Percentiles rank a stretch among this genome's conserved stretches.
phyloP scores from a whole-genome alignment of 345 rosid species.

The Bretschneidera sinensis region DNA sequence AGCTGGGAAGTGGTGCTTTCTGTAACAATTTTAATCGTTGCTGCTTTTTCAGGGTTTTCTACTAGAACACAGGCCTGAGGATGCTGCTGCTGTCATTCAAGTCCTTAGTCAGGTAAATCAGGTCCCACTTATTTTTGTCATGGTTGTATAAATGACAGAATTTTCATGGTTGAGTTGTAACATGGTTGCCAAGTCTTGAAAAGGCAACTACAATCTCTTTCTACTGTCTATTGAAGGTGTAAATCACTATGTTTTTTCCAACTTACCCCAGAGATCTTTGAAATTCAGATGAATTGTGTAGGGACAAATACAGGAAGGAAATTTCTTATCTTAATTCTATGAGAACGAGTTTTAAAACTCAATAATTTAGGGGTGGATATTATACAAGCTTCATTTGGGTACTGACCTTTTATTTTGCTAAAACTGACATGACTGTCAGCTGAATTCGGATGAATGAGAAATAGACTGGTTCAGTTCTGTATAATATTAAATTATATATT shows the following conservation, averaged over 20 bases:
- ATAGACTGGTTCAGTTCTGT: too few relatives aligned
- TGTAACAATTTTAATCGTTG: not conserved
- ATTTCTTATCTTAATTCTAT: not conserved
- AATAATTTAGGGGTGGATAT: too few relatives aligned
- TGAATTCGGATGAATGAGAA: too few relatives aligned
- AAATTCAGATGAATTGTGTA: too few relatives aligned
- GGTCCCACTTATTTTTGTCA: not conserved
- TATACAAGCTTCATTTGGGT: not conserved
- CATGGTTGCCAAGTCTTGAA: too few relatives aligned
- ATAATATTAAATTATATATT: too few relatives aligned
- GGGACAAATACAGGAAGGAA: not conserved
- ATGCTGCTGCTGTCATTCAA: conserved; percentile 68
- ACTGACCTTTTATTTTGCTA: too few relatives aligned
- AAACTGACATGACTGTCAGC: too few relatives aligned
- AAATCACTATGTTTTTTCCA: not conserved
- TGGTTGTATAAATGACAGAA: too few relatives aligned
- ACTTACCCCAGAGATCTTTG: not conserved
- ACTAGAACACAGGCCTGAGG: conserved; percentile 63
- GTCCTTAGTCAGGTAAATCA: conserved; percentile 50
- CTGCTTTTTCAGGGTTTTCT: conserved; percentile 52
- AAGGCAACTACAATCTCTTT: too few relatives aligned
- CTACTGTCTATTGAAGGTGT: not conserved
- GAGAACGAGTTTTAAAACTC: not conserved
- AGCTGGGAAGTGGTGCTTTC: not conserved
- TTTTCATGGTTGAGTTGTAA: too few relatives aligned